These are phyloP conservation scores for Schwanniomyces polymorphus DNA, from an alignment of 805 yeast species.

Conservation along the genomic window DNA sequence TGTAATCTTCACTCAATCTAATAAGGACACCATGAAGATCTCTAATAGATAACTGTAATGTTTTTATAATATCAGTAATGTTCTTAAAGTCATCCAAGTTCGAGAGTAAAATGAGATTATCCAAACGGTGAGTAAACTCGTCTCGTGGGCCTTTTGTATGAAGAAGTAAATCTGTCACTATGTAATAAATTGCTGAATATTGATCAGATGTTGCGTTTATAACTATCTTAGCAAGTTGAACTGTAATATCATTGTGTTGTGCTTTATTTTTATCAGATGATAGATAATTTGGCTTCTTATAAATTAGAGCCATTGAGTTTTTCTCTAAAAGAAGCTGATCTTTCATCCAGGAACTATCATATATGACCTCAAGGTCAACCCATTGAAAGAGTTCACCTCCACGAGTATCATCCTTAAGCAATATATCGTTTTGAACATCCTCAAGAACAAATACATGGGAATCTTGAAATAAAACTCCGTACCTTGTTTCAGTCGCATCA, in stretches of 20 bases:
- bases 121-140: constrained; percentile 36
- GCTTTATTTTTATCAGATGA: constrained; percentile 28
- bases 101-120: constrained; percentile 36
- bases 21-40: constrained; percentile 35
- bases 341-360: constrained; percentile 40
- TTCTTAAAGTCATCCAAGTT: constrained; percentile 38
- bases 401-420: constrained; percentile 49
- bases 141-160: constrained; percentile 25
- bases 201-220: constrained; percentile 38
- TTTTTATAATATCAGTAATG: constrained; percentile 25
- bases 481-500: constrained; percentile 52
- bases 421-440: constrained; percentile 30
- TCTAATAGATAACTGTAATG: constrained; percentile 31
- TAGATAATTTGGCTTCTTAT: constrained; percentile 52
- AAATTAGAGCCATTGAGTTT: constrained; percentile 42
- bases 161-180: constrained; percentile 35
- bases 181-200: constrained; percentile 34
- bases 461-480: constrained; percentile 56
- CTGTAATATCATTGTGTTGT: constrained; percentile 28
- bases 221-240: constrained; percentile 38
- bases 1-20: constrained; percentile 31
- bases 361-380: constrained; percentile 70
- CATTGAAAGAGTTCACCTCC: constrained; percentile 65
- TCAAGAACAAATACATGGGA: constrained; percentile 54
- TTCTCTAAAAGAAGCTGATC: constrained; percentile 34